Evolutionary conservation across 2,329 filamentous ascomycete species (phyloP).

Genomic region (Botryotinia globosa): DNA sequence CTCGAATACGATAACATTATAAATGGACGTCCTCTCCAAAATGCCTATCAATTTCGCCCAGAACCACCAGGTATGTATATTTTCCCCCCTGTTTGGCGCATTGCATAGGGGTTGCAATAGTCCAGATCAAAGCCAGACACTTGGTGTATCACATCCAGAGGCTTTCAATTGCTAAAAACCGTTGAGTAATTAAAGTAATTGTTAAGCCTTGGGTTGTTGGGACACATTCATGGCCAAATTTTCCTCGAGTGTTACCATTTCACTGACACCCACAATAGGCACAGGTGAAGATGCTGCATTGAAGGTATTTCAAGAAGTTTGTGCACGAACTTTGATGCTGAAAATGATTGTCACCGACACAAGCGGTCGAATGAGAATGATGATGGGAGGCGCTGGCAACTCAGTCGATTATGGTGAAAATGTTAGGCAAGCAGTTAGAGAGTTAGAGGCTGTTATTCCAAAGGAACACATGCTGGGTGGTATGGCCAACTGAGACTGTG

Average conservation of each 20-base stretch:
- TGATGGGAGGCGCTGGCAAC: slow-evolving; percentile 24
- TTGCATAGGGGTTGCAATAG: background rate
- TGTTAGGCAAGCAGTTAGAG: slow-evolving; percentile 26
- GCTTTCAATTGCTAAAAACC: background rate
- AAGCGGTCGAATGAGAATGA: slow-evolving; percentile 25
- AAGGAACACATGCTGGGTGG: slow-evolving; percentile 17
- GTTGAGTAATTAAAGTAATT: background rate
- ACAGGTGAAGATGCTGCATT: slow-evolving; percentile 26
- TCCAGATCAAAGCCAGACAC: background rate
- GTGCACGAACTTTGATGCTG: slow-evolving; percentile 29
- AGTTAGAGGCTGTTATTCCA: slow-evolving; percentile 23
- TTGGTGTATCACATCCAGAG: background rate
- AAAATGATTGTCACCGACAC: slow-evolving; percentile 30
- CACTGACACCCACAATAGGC: slow-evolving; percentile 16
- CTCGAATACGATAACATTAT: slow-evolving; percentile 43
- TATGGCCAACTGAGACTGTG: background rate
- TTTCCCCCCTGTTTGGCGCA: background rate
- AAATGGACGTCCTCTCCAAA: slow-evolving; percentile 37
- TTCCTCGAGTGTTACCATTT: background rate
- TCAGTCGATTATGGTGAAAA: slow-evolving; percentile 26
- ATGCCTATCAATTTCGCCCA: slow-evolving; percentile 40
- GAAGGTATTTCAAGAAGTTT: slow-evolving; percentile 28
- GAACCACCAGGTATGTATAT: slow-evolving; percentile 21
- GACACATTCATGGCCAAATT: background rate
- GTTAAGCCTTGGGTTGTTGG: background rate